Percentiles rank a stretch among this genome's conserved stretches.
Evolutionary conservation across 108 stramenopile species (phyloP).

Genomic region (Cyclotella sp.): DNA sequence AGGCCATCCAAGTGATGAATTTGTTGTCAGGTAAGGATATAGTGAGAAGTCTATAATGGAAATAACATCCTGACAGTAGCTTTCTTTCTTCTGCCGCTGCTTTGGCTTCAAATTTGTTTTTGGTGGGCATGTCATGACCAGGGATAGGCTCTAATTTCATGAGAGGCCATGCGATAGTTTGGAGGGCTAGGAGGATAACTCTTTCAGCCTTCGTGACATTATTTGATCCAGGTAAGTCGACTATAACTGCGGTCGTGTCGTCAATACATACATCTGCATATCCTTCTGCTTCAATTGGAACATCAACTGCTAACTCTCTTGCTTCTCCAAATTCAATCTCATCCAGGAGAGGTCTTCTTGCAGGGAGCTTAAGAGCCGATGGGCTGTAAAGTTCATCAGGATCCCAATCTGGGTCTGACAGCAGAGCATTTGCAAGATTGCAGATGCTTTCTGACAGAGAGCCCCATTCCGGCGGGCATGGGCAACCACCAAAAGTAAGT

Average conservation of each 20-base stretch:
- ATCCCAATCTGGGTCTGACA: constrained; percentile 25
- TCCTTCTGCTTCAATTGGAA: constrained; percentile 16
- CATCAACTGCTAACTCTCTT: constrained; percentile 22
- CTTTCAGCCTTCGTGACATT: constrained; percentile 19
- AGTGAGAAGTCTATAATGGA: constrained; percentile 13
- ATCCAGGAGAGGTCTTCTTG: background rate
- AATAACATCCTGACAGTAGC: constrained; percentile 22
- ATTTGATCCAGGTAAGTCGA: constrained; percentile 13
- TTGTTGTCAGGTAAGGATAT: constrained; percentile 38
- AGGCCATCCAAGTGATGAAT: constrained; percentile 26
- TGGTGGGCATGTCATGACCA: constrained; percentile 24
- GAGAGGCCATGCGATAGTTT: background rate
- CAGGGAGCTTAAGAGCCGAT: background rate
- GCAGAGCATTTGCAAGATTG: constrained; percentile 22
- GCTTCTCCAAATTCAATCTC: constrained; percentile 23
- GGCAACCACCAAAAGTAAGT: constrained; percentile 32
- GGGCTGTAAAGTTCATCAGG: background rate
- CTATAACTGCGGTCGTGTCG: constrained; percentile 18
- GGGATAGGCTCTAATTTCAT: constrained; percentile 26
- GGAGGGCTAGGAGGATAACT: constrained; percentile 25
- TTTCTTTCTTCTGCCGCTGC: constrained; percentile 24
- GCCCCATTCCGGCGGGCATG: constrained; percentile 33
- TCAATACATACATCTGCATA: constrained; percentile 39
- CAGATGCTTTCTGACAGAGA: too few relatives aligned
- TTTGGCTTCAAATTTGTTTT: constrained; percentile 22